A percentile compares a stretch with the other conserved stretches of the same genome.
phyloP scores from a whole-genome alignment of 169 alveolate species.

The Sarcocystis neurona region DNA sequence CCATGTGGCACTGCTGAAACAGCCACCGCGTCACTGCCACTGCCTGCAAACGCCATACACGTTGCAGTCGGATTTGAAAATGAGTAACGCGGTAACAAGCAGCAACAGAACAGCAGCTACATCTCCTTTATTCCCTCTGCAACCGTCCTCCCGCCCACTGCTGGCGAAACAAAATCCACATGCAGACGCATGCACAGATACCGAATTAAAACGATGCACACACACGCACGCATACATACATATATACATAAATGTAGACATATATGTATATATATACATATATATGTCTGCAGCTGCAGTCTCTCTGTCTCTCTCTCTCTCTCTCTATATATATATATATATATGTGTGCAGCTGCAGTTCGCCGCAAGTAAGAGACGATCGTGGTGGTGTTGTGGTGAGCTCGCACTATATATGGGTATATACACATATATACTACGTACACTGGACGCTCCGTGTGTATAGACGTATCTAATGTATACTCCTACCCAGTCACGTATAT shows the following conservation, averaged over 20 bases:
- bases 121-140: too few relatives aligned
- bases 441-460: too few relatives aligned
- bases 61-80: too few relatives aligned
- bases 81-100: too few relatives aligned
- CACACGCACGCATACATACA: neutral
- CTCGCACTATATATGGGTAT: neutral
- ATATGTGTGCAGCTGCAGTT: neutral
- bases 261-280: neutral
- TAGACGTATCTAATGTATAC: too few relatives aligned
- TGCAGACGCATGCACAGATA: neutral
- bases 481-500: too few relatives aligned
- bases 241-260: neutral
- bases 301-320: neutral
- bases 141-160: too few relatives aligned
- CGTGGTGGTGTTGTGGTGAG: too few relatives aligned
- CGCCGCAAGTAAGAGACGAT: too few relatives aligned
- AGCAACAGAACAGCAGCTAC: too few relatives aligned
- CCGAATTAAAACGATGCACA: neutral
- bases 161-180: too few relatives aligned
- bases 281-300: neutral
- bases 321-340: neutral
- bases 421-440: neutral
- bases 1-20: conserved; percentile 87
- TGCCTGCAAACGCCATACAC: conserved; percentile 39
- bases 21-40: conserved; percentile 55